Percentiles rank a stretch among this genome's conserved stretches.
Conservation (phyloP, 2,329 filamentous ascomycete genomes). For the Mycosphaerella arachidis region DNA sequence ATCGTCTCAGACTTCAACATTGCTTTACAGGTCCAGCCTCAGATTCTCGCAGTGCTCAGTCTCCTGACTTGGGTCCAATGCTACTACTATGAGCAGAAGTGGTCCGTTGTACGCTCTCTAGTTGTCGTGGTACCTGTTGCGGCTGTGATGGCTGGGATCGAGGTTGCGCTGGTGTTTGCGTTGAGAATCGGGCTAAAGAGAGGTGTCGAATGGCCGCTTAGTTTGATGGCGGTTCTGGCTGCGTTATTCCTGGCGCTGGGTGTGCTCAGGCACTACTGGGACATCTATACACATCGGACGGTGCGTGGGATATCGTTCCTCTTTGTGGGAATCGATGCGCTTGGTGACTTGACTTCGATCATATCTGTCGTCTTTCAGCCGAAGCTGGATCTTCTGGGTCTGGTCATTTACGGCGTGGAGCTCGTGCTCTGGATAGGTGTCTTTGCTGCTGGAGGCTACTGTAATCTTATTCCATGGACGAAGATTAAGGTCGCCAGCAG, state of each 20-base stretch:
- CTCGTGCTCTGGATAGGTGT: conserved; percentile 63
- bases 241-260: conserved; percentile 61
- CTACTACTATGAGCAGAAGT: conserved; percentile 55
- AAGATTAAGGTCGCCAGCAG: conserved; percentile 32
- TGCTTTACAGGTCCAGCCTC: conserved; percentile 52
- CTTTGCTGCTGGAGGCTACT: conserved; percentile 61
- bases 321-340: conserved; percentile 66
- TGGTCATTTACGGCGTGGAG: conserved; percentile 64
- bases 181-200: conserved; percentile 43
- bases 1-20: conserved; percentile 52
- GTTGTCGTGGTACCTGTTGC: conserved; percentile 50
- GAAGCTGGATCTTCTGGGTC: conserved; percentile 55
- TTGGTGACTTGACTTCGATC: conserved; percentile 64
- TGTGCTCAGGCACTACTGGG: conserved; percentile 64
- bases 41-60: conserved; percentile 51
- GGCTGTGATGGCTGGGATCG: conserved; percentile 54
- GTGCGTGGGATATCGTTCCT: conserved; percentile 68
- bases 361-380: conserved; percentile 61
- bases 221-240: conserved; percentile 62
- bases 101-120: conserved; percentile 48
- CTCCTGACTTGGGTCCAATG: conserved; percentile 54
- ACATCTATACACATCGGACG: conserved; percentile 62
- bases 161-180: conserved; percentile 57
- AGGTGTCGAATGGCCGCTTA: conserved; percentile 57
- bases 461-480: conserved; percentile 59